Conservation (phyloP, 2,329 filamentous ascomycete genomes). For the Arthrobotrys musiformis region DNA sequence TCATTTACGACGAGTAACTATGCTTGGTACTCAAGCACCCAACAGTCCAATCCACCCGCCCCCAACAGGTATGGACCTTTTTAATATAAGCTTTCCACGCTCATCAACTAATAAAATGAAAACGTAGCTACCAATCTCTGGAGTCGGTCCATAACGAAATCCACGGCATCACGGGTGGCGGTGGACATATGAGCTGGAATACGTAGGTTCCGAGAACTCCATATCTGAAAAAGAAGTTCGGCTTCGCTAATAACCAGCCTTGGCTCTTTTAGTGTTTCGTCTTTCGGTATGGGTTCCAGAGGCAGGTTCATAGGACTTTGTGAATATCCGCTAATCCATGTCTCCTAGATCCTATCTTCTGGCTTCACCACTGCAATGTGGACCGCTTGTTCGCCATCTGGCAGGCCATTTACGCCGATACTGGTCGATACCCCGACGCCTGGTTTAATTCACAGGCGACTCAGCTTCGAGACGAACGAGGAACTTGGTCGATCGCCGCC, state of each 20-base stretch:
- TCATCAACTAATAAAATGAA: slow-evolving; percentile 59
- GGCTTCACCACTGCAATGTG: slow-evolving; percentile 69
- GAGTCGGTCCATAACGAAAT: slow-evolving; percentile 75
- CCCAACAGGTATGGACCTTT: slow-evolving; percentile 29
- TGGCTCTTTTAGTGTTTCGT: slow-evolving; percentile 19
- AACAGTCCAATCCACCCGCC: slow-evolving; percentile 43
- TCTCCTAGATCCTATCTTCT: slow-evolving; percentile 61
- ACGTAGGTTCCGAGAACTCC: slow-evolving; percentile 66
- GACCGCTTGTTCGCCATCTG: slow-evolving; percentile 71
- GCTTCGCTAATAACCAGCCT: slow-evolving; percentile 57
- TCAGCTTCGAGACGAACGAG: slow-evolving; percentile 45
- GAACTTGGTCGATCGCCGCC: slow-evolving; percentile 46
- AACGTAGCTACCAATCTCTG: slow-evolving; percentile 66
- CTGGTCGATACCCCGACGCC: slow-evolving; percentile 12
- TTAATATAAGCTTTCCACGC: slow-evolving; percentile 13
- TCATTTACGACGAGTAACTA: slow-evolving; percentile 49
- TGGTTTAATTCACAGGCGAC: slow-evolving; percentile 28
- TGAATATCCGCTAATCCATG: background rate
- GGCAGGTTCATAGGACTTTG: too few relatives aligned
- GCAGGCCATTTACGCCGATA: slow-evolving; percentile 60
- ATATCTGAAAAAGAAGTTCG: slow-evolving; percentile 60
- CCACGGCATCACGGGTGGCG: slow-evolving; percentile 63
- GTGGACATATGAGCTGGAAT: slow-evolving; percentile 63
- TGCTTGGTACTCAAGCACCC: slow-evolving; percentile 34
- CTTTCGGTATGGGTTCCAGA: slow-evolving; percentile 27